Conservation (phyloP, 768 basidiomycete genomes). For the Tricholoma flavovirens region DNA sequence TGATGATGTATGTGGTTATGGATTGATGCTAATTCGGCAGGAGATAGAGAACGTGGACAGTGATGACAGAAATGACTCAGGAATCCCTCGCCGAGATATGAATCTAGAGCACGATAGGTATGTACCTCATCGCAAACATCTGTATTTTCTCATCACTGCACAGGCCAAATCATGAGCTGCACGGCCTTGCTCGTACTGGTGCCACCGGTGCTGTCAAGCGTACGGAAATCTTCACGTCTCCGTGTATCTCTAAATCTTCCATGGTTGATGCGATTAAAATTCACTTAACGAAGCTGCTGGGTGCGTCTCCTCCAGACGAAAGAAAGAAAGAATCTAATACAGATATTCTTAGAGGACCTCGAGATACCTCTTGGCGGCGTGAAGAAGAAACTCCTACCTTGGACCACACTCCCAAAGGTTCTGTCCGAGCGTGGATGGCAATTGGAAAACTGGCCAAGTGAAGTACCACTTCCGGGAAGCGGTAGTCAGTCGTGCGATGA, state of each 20-base stretch:
- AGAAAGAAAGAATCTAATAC: background rate
- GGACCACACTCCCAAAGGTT: background rate
- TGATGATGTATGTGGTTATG: background rate
- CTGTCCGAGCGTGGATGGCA: background rate
- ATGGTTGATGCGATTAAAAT: background rate
- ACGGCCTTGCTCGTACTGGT: background rate
- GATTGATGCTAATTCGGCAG: background rate
- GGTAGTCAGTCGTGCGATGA: background rate
- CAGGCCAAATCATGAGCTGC: background rate
- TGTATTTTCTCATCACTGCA: background rate
- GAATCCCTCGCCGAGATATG: background rate
- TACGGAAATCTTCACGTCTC: background rate
- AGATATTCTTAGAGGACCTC: background rate
- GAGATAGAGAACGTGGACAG: background rate
- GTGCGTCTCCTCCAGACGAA: background rate
- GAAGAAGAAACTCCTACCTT: background rate
- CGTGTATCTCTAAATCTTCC: background rate
- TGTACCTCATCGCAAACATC: background rate
- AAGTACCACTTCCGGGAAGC: slow-evolving; percentile 1
- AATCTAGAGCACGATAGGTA: background rate
- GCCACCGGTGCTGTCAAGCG: too few species aligned
- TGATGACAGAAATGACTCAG: background rate
- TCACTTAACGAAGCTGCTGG: background rate
- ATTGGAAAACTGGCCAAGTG: slow-evolving; percentile 1
- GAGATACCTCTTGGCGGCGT: background rate